Percentiles rank a stretch among this genome's conserved stretches.
Evolutionary conservation across 164 flowering plant genomes (phyloP).

Genomic region (Annona cherimola): DNA sequence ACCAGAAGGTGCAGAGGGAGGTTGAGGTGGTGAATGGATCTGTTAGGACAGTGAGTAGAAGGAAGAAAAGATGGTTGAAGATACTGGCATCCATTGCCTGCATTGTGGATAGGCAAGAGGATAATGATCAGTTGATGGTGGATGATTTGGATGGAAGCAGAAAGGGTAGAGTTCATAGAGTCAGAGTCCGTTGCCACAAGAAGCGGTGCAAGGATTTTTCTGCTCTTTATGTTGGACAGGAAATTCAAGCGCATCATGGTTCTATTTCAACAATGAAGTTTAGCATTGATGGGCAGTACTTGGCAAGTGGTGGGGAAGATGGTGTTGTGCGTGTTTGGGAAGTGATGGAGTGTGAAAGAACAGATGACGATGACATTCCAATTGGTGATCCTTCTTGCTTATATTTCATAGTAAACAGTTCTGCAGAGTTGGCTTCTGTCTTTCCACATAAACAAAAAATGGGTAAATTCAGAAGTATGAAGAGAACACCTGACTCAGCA

Average conservation of each 20-base stretch:
- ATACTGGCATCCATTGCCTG: slow-evolving; percentile 52
- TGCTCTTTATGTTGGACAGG: slow-evolving; percentile 69
- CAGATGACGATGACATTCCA: slow-evolving; percentile 44
- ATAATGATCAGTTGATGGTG: slow-evolving; percentile 19
- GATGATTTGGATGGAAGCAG: slow-evolving; percentile 11
- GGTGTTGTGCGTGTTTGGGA: slow-evolving; percentile 76
- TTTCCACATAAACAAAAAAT: slow-evolving; percentile 46
- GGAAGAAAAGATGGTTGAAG: slow-evolving; percentile 48
- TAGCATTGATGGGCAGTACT: slow-evolving; percentile 78
- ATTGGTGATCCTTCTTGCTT: slow-evolving; percentile 64
- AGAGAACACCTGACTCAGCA: slow-evolving; percentile 64
- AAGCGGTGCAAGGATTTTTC: slow-evolving; percentile 74
- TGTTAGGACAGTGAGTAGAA: slow-evolving; percentile 20
- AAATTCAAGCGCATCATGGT: slow-evolving; percentile 78
- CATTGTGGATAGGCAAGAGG: slow-evolving; percentile 28
- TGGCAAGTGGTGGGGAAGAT: slow-evolving; percentile 94
- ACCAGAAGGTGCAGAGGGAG: slow-evolving; percentile 28
- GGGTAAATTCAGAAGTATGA: slow-evolving; percentile 31
- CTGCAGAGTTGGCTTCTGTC: slow-evolving; percentile 59
- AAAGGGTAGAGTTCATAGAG: slow-evolving; percentile 36
- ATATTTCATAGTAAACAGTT: slow-evolving; percentile 66
- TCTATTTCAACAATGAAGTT: slow-evolving; percentile 83
- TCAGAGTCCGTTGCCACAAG: slow-evolving; percentile 48
- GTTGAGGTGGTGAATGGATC: slow-evolving; percentile 16
- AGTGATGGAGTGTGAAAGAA: slow-evolving; percentile 65